Percentiles rank a stretch among this genome's conserved stretches.
Conservation (phyloP, 371 early-diverging fungal species). For the Mucor piriformis region DNA sequence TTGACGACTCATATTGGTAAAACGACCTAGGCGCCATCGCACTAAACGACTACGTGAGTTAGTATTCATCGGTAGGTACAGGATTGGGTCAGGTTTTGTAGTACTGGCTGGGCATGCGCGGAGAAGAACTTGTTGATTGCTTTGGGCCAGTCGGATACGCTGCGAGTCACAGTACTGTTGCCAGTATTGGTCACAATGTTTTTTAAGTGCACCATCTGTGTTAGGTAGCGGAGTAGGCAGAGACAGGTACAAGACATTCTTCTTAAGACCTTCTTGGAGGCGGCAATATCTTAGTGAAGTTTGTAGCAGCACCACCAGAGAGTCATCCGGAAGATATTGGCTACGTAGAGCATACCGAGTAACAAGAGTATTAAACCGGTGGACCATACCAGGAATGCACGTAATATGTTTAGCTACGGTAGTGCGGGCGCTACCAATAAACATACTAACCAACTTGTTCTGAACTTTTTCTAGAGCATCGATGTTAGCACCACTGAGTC, state of each 20-base stretch:
- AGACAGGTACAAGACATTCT: neutral
- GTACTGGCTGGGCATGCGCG: no score
- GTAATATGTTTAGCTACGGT: slow-evolving; percentile 1
- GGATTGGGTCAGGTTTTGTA: no score
- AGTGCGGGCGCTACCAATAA: neutral
- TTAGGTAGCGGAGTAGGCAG: neutral
- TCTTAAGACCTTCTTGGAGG: neutral
- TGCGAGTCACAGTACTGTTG: neutral
- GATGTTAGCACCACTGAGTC: neutral
- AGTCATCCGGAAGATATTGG: neutral
- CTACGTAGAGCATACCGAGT: neutral
- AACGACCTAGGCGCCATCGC: slow-evolving; percentile 9
- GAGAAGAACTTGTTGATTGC: no score
- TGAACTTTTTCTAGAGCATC: neutral
- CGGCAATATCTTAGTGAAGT: neutral
- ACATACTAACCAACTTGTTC: neutral
- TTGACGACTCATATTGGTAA: neutral
- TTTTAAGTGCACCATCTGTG: neutral
- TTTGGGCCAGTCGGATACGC: no score
- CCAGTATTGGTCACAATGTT: neutral
- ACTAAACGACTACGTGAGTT: slow-evolving; percentile 2
- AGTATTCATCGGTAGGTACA: no score
- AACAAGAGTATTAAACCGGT: neutral
- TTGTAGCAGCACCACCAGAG: neutral
- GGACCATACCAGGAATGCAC: neutral